Evolutionary conservation across 352 stramenopile genomes (phyloP), one percentile per base, ranked within the genome.

Genomic region (Pythium rishiriense): DNA sequence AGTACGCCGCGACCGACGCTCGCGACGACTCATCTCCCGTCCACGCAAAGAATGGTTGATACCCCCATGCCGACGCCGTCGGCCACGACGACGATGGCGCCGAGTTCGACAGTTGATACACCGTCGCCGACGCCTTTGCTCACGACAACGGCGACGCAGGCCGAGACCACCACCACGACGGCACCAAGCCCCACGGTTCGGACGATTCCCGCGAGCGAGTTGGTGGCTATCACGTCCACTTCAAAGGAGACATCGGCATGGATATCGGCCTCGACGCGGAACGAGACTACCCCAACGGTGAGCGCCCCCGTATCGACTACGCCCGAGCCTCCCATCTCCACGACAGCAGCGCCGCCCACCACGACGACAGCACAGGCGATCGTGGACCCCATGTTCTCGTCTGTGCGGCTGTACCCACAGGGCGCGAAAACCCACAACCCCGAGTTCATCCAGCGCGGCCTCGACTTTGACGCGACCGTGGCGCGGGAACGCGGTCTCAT

Each of bases 401-500:
- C 26, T 0, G 58, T 66, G 3, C 12, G 49, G 9, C 31, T 15
- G 21, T 61, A 61, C 24, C 52, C 57, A 9, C 29, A 6, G 1
- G 19, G 45, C 41, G 42, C 51, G 2, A 1, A 3, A 14, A 57
- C 42, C 22, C 45, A 61, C 56, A 63, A 45, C 28, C 46, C 42
- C 11, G 17, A 14, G 8, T 70, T 70, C 25, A 46, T 70, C 53
- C 55, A 48, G 11, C 74, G 71, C 39, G 70, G 71, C 29, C 31
- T 14, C 24, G 12, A n/a, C 3, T 81, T 77, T 31, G 71, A 81
- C 41, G 21, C 51, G n/a, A 58, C 39, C 26, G 69, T 78, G 0
- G 19, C 46, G 10, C 62, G 62, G 5, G 64, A 76, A 35, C 64
- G 58, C 35, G 77, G 68, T 3, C 62, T 88, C 21, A 52, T 88